Evolutionary conservation across 2,329 filamentous ascomycete genomes (phyloP).

Genomic region (Cladosporium sp.): DNA sequence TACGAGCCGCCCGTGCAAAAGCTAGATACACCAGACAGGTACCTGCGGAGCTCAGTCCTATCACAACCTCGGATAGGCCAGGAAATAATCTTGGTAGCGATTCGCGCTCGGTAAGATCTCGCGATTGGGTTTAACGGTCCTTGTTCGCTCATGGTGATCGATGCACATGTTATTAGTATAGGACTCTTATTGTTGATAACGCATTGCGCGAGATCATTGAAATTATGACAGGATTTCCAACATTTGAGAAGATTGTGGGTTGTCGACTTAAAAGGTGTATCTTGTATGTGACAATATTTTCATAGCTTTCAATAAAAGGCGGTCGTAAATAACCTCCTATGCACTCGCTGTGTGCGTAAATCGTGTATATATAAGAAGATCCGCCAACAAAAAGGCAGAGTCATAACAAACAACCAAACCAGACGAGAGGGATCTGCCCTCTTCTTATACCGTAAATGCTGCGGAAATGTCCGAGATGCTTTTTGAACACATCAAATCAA

Average conservation of each 20-base stretch:
- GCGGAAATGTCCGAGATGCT: constrained; percentile 6
- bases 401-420: background rate
- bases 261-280: background rate
- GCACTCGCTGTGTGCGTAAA: background rate
- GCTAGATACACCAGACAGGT: background rate
- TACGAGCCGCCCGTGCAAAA: background rate
- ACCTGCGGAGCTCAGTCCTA: constrained; percentile 8
- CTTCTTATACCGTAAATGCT: constrained; percentile 11
- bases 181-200: background rate
- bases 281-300: background rate
- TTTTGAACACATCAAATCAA: constrained; percentile 5
- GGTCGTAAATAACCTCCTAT: background rate
- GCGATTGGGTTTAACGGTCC: background rate
- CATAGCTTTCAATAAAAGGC: background rate
- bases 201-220: background rate
- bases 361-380: background rate
- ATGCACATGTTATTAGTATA: background rate
- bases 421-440: constrained; percentile 15
- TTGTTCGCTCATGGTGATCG: background rate
- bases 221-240: background rate
- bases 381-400: background rate
- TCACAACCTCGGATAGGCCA: background rate
- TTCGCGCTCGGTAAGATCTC: background rate
- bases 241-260: background rate
- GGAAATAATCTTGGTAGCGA: background rate